These are phyloP conservation scores for Cubamyces sp. DNA, from an alignment of 768 basidiomycete genomes.

Conservation along the genomic window DNA sequence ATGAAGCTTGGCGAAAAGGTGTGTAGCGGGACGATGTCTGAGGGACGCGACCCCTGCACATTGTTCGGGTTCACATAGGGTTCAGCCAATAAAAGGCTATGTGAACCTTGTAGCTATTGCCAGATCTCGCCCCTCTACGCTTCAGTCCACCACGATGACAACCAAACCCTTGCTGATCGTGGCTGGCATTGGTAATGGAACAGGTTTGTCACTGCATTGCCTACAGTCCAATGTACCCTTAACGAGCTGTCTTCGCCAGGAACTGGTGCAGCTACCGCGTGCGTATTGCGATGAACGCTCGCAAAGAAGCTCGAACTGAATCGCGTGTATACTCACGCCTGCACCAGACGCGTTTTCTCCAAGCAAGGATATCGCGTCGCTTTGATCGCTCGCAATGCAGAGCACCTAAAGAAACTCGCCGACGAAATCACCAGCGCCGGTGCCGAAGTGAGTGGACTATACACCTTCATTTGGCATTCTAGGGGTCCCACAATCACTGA, in stretches of 20 bases:
- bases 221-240: neutral
- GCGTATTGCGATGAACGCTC: slow-evolving; percentile 12
- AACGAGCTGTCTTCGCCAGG: slow-evolving; percentile 28
- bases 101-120: neutral
- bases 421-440: slow-evolving; percentile 37
- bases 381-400: slow-evolving; percentile 39
- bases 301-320: neutral
- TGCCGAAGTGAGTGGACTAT: slow-evolving; percentile 34
- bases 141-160: slow-evolving; percentile 26
- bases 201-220: slow-evolving; percentile 32
- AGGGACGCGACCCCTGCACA: neutral
- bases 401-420: slow-evolving; percentile 36
- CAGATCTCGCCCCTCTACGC: neutral
- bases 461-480: neutral
- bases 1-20: neutral
- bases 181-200: slow-evolving; percentile 45
- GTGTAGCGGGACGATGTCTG: neutral
- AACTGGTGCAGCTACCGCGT: slow-evolving; percentile 45
- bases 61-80: neutral
- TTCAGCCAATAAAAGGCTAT: neutral
- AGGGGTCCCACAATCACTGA: neutral
- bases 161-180: slow-evolving; percentile 41
- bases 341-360: slow-evolving; percentile 39
- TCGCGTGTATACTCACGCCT: neutral
- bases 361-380: slow-evolving; percentile 45